These are phyloP conservation scores for Coprinopsis cinerea DNA, from an alignment of 768 basidiomycete species.

Conservation along the genomic window DNA sequence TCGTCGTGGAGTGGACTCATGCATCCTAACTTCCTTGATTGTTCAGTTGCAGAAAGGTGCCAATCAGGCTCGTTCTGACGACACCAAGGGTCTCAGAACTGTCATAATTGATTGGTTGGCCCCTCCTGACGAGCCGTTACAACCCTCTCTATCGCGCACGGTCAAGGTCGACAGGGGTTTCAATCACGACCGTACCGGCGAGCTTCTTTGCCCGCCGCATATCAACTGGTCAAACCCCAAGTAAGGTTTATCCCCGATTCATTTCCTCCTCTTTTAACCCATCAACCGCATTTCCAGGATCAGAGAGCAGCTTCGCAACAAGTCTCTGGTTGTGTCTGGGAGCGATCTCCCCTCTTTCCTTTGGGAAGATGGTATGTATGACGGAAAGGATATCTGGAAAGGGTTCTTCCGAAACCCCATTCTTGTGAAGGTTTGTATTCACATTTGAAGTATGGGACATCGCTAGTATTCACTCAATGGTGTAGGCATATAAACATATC, in stretches of 20 bases:
- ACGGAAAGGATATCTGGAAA: constrained; percentile 21
- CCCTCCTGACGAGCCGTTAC: constrained; percentile 12
- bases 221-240: constrained; percentile 10
- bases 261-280: background rate
- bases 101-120: constrained; percentile 21
- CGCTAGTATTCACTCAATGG: background rate
- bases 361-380: constrained; percentile 16
- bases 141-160: constrained; percentile 8
- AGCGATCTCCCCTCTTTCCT: constrained; percentile 21
- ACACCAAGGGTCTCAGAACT: constrained; percentile 15
- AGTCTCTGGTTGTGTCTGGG: constrained; percentile 14
- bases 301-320: constrained; percentile 9
- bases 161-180: constrained; percentile 12
- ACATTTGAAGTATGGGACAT: background rate
- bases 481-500: constrained; percentile 22
- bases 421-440: constrained; percentile 16
- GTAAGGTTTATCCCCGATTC: constrained; percentile 7
- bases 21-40: background rate
- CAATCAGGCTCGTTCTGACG: constrained; percentile 15
- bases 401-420: constrained; percentile 18
- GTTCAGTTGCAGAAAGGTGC: constrained; percentile 22
- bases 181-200: constrained; percentile 13
- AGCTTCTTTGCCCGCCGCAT: constrained; percentile 13
- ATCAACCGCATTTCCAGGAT: constrained; percentile 5
- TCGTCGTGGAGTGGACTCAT: background rate